A percentile compares a stretch with the other conserved stretches of the same genome.
These are phyloP conservation scores for Phaeosphaeriaceae sp. DNA, from an alignment of 2,329 filamentous ascomycete genomes.

Conservation along the genomic window DNA sequence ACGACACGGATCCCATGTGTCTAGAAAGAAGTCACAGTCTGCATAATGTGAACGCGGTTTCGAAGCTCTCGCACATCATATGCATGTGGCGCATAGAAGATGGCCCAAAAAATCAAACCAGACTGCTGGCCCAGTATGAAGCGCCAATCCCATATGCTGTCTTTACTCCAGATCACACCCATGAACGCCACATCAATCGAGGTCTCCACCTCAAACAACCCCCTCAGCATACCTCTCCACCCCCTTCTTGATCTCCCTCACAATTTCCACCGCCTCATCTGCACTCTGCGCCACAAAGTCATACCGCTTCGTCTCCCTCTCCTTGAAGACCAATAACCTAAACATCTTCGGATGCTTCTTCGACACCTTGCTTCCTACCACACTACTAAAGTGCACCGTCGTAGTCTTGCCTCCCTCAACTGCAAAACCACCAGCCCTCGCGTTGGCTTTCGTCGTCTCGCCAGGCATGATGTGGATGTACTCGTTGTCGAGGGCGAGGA, in stretches of 20 bases:
- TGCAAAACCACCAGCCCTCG: conserved; percentile 17
- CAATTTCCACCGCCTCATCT: conserved; percentile 80
- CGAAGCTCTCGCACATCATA: no score
- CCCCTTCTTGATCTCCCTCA: conserved; percentile 78
- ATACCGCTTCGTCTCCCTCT: conserved; percentile 80
- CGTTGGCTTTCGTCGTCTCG: conserved; percentile 60
- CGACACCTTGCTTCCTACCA: conserved; percentile 82
- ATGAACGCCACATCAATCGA: not conserved
- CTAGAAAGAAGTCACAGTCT: no score
- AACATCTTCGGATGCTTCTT: conserved; percentile 83
- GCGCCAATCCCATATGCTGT: not conserved
- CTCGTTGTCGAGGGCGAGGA: conserved; percentile 82
- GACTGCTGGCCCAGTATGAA: no score
- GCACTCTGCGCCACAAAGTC: conserved; percentile 81
- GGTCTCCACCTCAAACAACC: conserved; percentile 26
- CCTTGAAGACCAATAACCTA: conserved; percentile 79
- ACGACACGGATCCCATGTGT: no score
- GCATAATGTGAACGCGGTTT: no score
- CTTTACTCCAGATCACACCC: not conserved
- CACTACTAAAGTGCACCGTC: conserved; percentile 82
- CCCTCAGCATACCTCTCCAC: conserved; percentile 71
- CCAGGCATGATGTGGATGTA: conserved; percentile 84
- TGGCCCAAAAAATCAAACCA: no score
- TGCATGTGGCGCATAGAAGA: no score
- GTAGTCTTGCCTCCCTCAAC: conserved; percentile 68